Base-by-base conservation (phyloP, 371 early-diverging fungal genomes). In the Aphelidium insulamus region DNA sequence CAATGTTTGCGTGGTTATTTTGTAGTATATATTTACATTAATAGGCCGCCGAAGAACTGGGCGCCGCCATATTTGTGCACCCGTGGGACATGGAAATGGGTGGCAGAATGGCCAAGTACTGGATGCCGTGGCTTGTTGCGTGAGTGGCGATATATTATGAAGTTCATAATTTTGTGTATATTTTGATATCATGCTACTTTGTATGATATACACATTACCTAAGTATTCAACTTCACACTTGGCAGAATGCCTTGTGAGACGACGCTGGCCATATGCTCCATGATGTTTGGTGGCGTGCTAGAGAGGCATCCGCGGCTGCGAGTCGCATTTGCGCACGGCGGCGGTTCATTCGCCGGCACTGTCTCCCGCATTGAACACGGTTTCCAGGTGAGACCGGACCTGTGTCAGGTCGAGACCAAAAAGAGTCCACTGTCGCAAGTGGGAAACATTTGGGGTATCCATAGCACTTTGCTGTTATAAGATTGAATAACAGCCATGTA, bases 181-280 rank as follows among this genome's bases (percentile, higher is more conserved):
- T 26, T 23, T 3, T 12, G 17, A 21, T 2, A 8, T 25, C 1
- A 10, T 10, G 9, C 32, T 2, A 12, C 25, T 32, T n/a, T 29
- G 14, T 37, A 26, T 38, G 32, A n/a, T 6, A n/a, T 33, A 5
- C 32, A 30, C 17, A 9, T 39, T 15, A 7, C 22, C 12, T 36
- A n/a, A 39, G 6, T 27, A 8, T 44, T 18, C 21, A 25, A 41
- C 46, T 17, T 33, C 17, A 24, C 17, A 50, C 46, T 72, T 23
- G 51, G 73, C n/a, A 66, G 69, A 10, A 74, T 72, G 64, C 75
- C 75, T 12, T 62, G 66, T 38, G 75, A 74, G 45, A 74, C 73
- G 2, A 72, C 75, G 9, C 46, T 67, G 14, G 59, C 75, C 8
- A 59, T 71, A 32, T 62, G 69, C 40, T 60, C 69, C 14, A 40